A percentile compares a stretch with the other conserved stretches of the same genome.
These are phyloP conservation scores for Cymbopogon flexuosus DNA, from an alignment of 202 grass and related monocot species.

Conservation along the genomic window DNA sequence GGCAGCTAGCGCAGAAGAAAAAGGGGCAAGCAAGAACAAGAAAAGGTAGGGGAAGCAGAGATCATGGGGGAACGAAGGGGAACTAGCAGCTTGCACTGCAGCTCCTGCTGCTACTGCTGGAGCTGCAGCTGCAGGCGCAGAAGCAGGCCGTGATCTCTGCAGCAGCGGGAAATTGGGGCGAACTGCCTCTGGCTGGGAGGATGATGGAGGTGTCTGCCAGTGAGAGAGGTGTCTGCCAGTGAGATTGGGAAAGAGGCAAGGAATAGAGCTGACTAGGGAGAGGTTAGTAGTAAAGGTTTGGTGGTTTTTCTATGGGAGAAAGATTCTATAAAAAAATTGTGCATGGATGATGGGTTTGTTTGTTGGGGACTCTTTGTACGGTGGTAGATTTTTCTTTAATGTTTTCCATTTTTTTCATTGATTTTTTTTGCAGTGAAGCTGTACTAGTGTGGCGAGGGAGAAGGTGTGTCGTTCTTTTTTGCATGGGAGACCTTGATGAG, in stretches of 20 bases:
- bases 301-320: background rate
- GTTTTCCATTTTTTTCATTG: background rate
- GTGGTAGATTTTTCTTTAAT: background rate
- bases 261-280: background rate
- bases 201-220: background rate
- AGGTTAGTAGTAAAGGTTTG: background rate
- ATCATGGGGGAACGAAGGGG: background rate
- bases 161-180: slow-evolving; percentile 31
- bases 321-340: background rate
- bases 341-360: background rate
- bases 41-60: background rate
- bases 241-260: slow-evolving; percentile 27
- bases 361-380: background rate
- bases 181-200: background rate
- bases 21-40: background rate
- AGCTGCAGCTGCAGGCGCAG: background rate
- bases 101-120: background rate
- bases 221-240: background rate
- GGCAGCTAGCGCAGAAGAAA: background rate
- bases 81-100: slow-evolving; percentile 30
- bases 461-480: background rate
- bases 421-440: background rate
- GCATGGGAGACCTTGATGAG: background rate
- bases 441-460: background rate
- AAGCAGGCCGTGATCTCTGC: slow-evolving; percentile 9